Evolutionary conservation across 2,329 filamentous ascomycete genomes (phyloP).

Genomic region (Colletotrichum orchidophilum): DNA sequence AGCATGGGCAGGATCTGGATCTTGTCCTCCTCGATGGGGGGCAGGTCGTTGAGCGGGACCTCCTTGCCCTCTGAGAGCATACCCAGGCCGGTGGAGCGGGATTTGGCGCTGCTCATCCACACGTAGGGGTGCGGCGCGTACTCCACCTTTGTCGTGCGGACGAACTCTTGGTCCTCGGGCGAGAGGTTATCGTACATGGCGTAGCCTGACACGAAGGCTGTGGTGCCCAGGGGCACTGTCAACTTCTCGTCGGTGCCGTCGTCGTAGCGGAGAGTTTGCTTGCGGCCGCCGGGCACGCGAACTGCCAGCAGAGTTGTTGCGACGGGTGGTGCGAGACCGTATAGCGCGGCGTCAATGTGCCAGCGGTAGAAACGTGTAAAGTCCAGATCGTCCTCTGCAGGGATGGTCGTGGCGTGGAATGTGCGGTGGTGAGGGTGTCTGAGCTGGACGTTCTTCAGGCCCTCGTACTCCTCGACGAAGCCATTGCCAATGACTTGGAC

Average conservation of each 20-base stretch:
- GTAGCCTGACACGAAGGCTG: slow-evolving; percentile 78
- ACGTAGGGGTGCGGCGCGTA: slow-evolving; percentile 85
- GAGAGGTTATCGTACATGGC: slow-evolving; percentile 75
- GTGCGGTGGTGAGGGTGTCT: slow-evolving; percentile 81
- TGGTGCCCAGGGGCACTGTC: slow-evolving; percentile 77
- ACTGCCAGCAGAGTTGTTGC: slow-evolving; percentile 80
- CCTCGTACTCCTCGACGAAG: slow-evolving; percentile 74
- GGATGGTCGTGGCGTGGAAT: slow-evolving; percentile 74
- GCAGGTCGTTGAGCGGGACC: slow-evolving; percentile 66
- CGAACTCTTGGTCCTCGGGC: slow-evolving; percentile 73
- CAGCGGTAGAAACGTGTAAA: slow-evolving; percentile 75
- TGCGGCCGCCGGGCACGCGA: slow-evolving; percentile 72
- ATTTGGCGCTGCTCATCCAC: slow-evolving; percentile 79
- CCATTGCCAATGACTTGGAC: slow-evolving; percentile 82
- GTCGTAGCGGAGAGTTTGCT: slow-evolving; percentile 77
- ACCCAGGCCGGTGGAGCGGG: slow-evolving; percentile 75
- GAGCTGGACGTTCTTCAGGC: slow-evolving; percentile 72
- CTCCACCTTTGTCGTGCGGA: slow-evolving; percentile 72
- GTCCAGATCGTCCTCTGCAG: slow-evolving; percentile 59
- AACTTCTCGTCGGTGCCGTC: slow-evolving; percentile 74
- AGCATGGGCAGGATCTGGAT: slow-evolving; percentile 79
- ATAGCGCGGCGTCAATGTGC: slow-evolving; percentile 84
- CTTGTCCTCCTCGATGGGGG: slow-evolving; percentile 70
- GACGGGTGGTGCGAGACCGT: slow-evolving; percentile 77
- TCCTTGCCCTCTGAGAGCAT: slow-evolving; percentile 74